Percentiles rank a stretch among this genome's conserved stretches.
Evolutionary conservation across 305 asterid species (phyloP).

Genomic region (Fraxinus floribunda): DNA sequence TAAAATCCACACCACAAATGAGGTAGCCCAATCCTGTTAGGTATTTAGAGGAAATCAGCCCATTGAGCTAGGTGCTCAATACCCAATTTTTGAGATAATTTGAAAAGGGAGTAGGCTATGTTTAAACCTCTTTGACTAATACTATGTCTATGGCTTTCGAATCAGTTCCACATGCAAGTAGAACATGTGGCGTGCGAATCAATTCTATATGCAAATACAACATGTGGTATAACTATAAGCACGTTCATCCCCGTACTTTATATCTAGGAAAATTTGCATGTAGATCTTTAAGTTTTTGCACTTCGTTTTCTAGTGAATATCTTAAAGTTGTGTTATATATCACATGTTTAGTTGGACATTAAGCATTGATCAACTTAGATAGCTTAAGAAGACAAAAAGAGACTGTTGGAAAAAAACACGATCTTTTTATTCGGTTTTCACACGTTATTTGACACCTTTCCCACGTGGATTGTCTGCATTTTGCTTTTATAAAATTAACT

Average conservation of each 20-base stretch:
- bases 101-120: not conserved
- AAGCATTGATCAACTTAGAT: not conserved
- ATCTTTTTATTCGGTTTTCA: not conserved
- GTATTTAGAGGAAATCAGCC: too few relatives aligned
- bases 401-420: not conserved
- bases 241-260: not conserved
- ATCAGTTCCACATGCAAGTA: not conserved
- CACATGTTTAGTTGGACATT: not conserved
- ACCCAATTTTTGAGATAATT: too few relatives aligned
- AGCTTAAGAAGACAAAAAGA: not conserved
- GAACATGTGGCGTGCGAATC: not conserved
- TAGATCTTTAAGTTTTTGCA: not conserved
- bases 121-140: not conserved
- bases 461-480: not conserved
- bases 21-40: too few relatives aligned
- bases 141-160: not conserved
- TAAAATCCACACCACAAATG: too few relatives aligned
- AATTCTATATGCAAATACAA: not conserved
- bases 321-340: not conserved
- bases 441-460: not conserved
- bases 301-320: not conserved
- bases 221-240: not conserved
- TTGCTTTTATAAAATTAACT: not conserved
- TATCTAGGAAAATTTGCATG: too few relatives aligned
- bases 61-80: too few relatives aligned